A percentile compares a stretch with the other conserved stretches of the same genome.
Evolutionary conservation across 148 eudicot genomes (phyloP).

Genomic region (Persicaria maculosa): DNA sequence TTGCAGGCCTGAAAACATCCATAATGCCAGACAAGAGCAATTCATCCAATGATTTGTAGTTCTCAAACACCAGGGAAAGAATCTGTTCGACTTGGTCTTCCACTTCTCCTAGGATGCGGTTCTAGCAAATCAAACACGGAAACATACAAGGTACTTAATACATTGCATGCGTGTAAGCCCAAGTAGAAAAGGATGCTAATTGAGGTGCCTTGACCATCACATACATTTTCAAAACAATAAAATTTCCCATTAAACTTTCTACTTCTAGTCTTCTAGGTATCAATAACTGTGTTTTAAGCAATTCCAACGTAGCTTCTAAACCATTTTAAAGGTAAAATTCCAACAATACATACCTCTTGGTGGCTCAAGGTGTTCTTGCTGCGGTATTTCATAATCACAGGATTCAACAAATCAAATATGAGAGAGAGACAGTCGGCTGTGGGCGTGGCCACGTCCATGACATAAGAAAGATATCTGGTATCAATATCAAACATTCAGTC

Average conservation of each 20-base stretch:
- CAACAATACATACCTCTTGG: slow-evolving; percentile 62
- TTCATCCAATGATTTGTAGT: slow-evolving; percentile 88
- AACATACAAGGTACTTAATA: neutral
- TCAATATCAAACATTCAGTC: slow-evolving; percentile 6
- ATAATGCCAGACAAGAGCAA: slow-evolving; percentile 57
- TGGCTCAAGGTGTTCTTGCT: slow-evolving; percentile 66
- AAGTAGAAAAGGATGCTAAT: neutral
- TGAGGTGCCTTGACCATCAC: neutral
- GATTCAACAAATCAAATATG: slow-evolving; percentile 66
- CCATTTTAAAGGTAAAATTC: neutral
- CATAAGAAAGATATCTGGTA: slow-evolving; percentile 83
- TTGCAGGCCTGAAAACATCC: slow-evolving; percentile 78
- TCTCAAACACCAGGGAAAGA: slow-evolving; percentile 76
- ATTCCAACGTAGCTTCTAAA: neutral
- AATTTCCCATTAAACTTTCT: neutral
- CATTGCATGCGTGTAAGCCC: neutral
- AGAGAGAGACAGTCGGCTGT: slow-evolving; percentile 87
- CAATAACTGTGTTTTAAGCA: slow-evolving; percentile 5
- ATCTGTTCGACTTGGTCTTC: slow-evolving; percentile 88
- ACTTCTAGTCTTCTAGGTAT: neutral
- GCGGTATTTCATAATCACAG: slow-evolving; percentile 69
- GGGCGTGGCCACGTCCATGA: slow-evolving; percentile 98
- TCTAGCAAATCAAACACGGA: slow-evolving; percentile 34
- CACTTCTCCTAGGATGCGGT: slow-evolving; percentile 84
- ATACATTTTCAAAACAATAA: neutral